These are phyloP conservation scores for Setaria italica DNA, from an alignment of 202 grass and related monocot species.

Conservation along the genomic window DNA sequence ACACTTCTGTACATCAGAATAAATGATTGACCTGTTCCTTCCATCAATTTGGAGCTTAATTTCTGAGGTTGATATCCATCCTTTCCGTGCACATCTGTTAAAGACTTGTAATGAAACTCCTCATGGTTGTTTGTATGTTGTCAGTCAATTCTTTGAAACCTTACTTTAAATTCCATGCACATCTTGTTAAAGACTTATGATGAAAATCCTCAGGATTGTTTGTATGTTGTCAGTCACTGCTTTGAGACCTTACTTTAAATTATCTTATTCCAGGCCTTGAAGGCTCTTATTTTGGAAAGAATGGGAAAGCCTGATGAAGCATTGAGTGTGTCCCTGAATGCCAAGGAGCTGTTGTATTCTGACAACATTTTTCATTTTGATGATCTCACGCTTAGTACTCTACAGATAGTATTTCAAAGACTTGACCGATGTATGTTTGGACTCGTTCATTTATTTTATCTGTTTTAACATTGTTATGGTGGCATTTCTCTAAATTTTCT, in stretches of 20 bases:
- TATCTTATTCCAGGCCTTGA: conserved; percentile 75
- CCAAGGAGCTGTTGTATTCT: conserved; percentile 78
- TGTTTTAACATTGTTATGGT: conserved; percentile 8
- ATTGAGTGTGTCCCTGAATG: conserved; percentile 70
- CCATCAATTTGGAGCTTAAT: conserved; percentile 32
- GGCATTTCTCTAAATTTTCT: conserved; percentile 34
- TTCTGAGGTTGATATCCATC: neutral
- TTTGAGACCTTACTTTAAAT: conserved; percentile 39
- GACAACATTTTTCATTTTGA: conserved; percentile 85
- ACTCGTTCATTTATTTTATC: conserved; percentile 34
- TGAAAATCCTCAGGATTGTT: neutral
- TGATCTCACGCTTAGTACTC: conserved; percentile 95
- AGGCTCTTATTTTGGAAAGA: conserved; percentile 94
- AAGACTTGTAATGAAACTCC: conserved; percentile 6
- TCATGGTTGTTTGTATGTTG: conserved; percentile 16
- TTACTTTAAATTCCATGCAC: neutral
- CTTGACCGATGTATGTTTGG: conserved; percentile 77
- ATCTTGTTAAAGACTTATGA: conserved; percentile 19
- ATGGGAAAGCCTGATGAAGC: conserved; percentile 97
- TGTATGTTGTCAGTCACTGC: conserved; percentile 23
- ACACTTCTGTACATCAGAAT: neutral
- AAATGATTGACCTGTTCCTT: conserved; percentile 15
- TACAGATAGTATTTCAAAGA: conserved; percentile 94
- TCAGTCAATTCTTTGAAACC: conserved; percentile 33
- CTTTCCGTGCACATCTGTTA: neutral